Evolutionary conservation across 176 grass and related monocot genomes (phyloP), one percentile per base, ranked within the genome.

Genomic region (Eleusine coracana): DNA sequence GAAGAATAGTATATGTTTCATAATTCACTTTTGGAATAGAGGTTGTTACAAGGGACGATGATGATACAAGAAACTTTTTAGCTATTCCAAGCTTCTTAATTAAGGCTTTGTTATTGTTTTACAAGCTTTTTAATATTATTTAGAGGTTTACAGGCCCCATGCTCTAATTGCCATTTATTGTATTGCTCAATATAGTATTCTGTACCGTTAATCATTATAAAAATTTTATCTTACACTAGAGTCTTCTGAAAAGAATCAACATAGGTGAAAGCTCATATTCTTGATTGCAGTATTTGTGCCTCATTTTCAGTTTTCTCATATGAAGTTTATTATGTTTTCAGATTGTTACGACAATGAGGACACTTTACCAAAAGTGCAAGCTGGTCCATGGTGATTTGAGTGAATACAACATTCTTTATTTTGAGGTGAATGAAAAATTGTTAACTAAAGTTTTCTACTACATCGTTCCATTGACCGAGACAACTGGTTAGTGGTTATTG

Each of bases 341-440:
- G 96, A 95, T 99, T 68, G 87, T 96, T 84, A 99, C 93, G 66
- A 89, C 70, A 68, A 99, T 99, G 93, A 84, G 93, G 59, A 90
- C 84, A 75, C 76, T 98, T 10, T 96, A 93, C 72, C 96, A 99
- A 80, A 96, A 96, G 74, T 99, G 96, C 85, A 95, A 99, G 80
- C 76, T 99, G 74, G 96, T 99, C 29, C 96, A 99, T 83, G 96
- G 96, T 78, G 96, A 99, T 85, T 87, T 99, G 80, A 99, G 96
- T 83, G 96, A 99, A 87, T 99, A 99, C 85, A 99, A 99, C 74
- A 93, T 99, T 81, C 91, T 99, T 77, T 96, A 99, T 92, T 99
- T 87, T 40, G 96, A 99, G 93, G 96, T 99, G 87, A 39, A 50
- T 72, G 18, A 82, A 17, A 55, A 85, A 9, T 67, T 58, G 25